A percentile compares a stretch with the other conserved stretches of the same genome.
phyloP scores from a whole-genome alignment of 208 protist species.

The Acanthamoeba triangularis region DNA sequence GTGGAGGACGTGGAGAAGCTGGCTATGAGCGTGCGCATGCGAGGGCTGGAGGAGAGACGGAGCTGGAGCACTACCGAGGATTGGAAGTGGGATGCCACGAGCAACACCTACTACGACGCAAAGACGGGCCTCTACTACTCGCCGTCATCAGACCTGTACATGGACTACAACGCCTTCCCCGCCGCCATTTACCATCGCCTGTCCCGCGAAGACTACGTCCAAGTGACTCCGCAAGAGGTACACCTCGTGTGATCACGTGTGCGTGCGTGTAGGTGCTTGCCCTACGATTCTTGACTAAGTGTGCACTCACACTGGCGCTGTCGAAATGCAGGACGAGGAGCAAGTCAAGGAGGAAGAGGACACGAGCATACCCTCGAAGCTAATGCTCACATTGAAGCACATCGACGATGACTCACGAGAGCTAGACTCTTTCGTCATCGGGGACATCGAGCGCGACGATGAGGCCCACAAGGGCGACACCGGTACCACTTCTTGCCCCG shows the following conservation, averaged over 20 bases:
- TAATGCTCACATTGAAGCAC: background rate
- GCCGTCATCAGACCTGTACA: conserved; percentile 34
- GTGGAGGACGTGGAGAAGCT: background rate
- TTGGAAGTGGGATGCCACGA: conserved; percentile 42
- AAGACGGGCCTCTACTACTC: conserved; percentile 57
- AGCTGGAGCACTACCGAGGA: background rate
- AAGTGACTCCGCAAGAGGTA: conserved; percentile 14
- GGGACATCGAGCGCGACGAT: background rate
- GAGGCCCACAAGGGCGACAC: conserved; percentile 45
- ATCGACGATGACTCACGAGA: background rate
- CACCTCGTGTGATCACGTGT: no score
- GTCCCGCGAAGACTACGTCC: conserved; percentile 15
- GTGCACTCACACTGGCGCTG: background rate
- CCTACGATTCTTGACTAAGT: background rate
- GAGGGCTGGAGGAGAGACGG: background rate
- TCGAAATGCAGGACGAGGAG: background rate
- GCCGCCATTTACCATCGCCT: conserved; percentile 39
- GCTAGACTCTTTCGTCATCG: conserved; percentile 32
- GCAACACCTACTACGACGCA: conserved; percentile 42
- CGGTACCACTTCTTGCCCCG: background rate
- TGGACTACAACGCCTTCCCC: conserved; percentile 60
- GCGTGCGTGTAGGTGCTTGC: background rate
- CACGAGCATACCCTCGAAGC: background rate
- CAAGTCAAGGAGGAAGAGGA: background rate
- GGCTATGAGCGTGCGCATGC: background rate